phyloP scores from a whole-genome alignment of 176 grass and related monocot species.

The Bonia amplexicaulis region DNA sequence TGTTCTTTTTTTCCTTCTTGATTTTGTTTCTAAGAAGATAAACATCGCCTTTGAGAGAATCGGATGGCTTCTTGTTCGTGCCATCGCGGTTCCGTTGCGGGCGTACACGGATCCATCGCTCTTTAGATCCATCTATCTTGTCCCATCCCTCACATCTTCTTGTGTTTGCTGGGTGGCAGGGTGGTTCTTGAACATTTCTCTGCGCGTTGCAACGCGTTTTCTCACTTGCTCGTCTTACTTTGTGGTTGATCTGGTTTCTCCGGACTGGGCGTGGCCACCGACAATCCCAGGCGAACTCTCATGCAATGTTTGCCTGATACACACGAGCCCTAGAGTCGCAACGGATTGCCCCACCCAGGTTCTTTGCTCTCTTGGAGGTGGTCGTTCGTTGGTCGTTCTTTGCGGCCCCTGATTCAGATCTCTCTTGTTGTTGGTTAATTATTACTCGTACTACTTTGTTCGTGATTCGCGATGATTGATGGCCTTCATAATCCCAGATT shows the following conservation, averaged over 20 bases:
- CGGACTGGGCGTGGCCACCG: not conserved
- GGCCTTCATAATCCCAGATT: conserved; percentile 74
- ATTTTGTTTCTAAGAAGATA: no score
- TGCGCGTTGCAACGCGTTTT: not conserved
- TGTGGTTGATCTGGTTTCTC: not conserved
- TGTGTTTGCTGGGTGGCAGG: conserved; percentile 24
- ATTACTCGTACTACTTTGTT: not conserved
- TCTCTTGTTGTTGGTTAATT: not conserved
- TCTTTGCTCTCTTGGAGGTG: not conserved
- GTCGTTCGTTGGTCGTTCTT: no score
- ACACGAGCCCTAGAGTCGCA: not conserved
- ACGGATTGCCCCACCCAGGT: not conserved
- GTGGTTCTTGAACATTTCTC: conserved; percentile 17
- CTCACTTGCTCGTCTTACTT: not conserved
- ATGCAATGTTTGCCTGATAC: not conserved
- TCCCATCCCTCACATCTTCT: not conserved
- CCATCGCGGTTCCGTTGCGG: conserved; percentile 49
- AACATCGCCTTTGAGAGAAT: conserved; percentile 43
- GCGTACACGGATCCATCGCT: conserved; percentile 13
- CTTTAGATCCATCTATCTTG: not conserved
- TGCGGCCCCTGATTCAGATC: not conserved
- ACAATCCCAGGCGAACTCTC: not conserved
- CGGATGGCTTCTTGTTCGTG: conserved; percentile 1
- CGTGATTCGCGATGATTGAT: not conserved
- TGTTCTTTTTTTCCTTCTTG: not conserved